Percentiles rank a stretch among this genome's conserved stretches.
phyloP scores from a whole-genome alignment of 768 basidiomycete genomes.

The Leccinum subtestaceum region DNA sequence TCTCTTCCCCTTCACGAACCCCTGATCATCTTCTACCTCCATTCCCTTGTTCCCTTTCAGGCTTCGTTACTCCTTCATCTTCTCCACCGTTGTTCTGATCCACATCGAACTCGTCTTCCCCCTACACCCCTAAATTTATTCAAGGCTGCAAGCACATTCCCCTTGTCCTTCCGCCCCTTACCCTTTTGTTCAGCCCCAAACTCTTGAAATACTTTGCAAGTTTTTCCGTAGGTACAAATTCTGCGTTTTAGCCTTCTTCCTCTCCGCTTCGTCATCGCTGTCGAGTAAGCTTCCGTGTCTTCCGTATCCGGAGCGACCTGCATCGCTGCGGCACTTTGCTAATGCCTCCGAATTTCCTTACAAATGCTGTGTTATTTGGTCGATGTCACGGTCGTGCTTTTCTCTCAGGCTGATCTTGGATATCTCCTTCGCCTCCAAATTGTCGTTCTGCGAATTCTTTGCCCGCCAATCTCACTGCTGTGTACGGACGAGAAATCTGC shows the following conservation, averaged over 20 bases:
- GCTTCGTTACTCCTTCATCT: conserved; percentile 14
- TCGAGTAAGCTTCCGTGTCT: conserved; percentile 62
- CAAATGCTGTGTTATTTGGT: conserved; percentile 43
- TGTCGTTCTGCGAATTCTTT: not conserved
- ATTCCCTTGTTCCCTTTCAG: conserved; percentile 47
- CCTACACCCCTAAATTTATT: conserved; percentile 58
- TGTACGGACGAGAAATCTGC: not conserved
- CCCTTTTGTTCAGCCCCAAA: conserved; percentile 54
- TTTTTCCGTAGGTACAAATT: conserved; percentile 77
- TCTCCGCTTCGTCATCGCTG: conserved; percentile 63
- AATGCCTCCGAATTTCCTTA: too few relatives aligned
- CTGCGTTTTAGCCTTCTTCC: conserved; percentile 52
- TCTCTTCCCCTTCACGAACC: conserved; percentile 74
- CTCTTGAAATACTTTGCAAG: conserved; percentile 75
- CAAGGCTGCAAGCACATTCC: conserved; percentile 64
- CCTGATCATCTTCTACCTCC: conserved; percentile 76
- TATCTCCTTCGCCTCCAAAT: conserved; percentile 43
- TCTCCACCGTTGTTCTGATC: conserved; percentile 3
- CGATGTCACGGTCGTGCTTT: conserved; percentile 55
- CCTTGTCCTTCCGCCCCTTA: conserved; percentile 69
- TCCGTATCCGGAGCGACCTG: conserved; percentile 60
- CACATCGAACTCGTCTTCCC: conserved; percentile 17
- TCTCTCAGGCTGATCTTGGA: conserved; percentile 60
- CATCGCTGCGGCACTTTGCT: conserved; percentile 38
- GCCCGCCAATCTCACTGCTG: not conserved